phyloP scores from a whole-genome alignment of 139 green algal species.

The Micromonas commoda region DNA sequence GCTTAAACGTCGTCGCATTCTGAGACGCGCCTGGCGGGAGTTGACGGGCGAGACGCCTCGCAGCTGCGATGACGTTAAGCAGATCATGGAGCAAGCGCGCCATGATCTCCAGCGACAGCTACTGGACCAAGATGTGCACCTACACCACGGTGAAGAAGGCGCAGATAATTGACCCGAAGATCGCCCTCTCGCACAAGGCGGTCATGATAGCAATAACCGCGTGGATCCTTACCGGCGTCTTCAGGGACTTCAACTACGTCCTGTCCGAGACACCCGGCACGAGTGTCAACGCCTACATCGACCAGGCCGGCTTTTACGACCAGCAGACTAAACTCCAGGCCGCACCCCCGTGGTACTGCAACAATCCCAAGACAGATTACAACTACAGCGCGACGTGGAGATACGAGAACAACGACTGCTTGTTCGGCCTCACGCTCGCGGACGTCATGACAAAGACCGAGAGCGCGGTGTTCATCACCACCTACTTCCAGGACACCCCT shows the following conservation, averaged over 20 bases:
- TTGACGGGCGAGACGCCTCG: too few species aligned
- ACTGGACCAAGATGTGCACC: neutral
- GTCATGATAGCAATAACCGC: neutral
- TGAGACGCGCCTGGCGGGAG: too few species aligned
- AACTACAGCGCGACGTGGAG: neutral
- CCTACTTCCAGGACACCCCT: neutral
- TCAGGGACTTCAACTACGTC: neutral
- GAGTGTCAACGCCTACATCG: neutral
- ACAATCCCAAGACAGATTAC: neutral
- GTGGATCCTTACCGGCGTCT: neutral
- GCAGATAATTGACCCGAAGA: neutral
- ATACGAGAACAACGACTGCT: neutral
- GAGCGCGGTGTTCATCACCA: neutral
- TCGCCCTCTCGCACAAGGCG: neutral
- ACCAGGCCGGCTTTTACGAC: neutral
- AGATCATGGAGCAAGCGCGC: neutral
- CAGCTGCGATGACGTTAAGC: too few species aligned
- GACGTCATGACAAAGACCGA: neutral
- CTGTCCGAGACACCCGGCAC: neutral
- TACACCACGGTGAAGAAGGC: neutral
- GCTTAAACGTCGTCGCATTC: too few species aligned
- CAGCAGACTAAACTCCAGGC: neutral
- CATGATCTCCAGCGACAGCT: neutral
- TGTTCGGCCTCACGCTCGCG: neutral
- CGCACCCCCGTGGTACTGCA: neutral